Evolutionary conservation across 2,329 filamentous ascomycete species (phyloP).

Genomic region (Penicillium sp.): DNA sequence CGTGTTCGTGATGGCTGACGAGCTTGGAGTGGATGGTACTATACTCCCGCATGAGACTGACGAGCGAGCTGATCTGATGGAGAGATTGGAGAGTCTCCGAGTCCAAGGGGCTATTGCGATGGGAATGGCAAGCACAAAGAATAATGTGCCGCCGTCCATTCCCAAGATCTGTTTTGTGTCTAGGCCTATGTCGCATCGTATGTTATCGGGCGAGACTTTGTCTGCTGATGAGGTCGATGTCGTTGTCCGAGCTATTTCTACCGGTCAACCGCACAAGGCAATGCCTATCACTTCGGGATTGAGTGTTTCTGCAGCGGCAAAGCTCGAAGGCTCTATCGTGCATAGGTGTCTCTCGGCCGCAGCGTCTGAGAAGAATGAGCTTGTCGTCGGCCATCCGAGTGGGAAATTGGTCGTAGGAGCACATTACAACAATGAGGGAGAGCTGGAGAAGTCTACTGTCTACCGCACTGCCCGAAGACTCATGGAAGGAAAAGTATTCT

Average conservation of each 20-base stretch:
- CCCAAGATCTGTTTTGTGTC: constrained; percentile 62
- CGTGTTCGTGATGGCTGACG: constrained; percentile 56
- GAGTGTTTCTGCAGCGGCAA: constrained; percentile 47
- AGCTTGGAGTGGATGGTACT: constrained; percentile 49
- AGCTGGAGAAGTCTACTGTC: constrained; percentile 39
- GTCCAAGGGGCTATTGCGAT: constrained; percentile 56
- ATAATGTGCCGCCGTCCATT: constrained; percentile 52
- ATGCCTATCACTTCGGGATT: constrained; percentile 55
- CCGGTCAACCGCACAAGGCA: constrained; percentile 55
- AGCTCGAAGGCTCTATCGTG: constrained; percentile 41
- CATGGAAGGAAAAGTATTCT: constrained; percentile 47
- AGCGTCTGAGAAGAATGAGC: constrained; percentile 26
- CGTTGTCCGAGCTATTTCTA: constrained; percentile 50
- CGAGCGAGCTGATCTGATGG: constrained; percentile 40
- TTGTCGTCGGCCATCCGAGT: constrained; percentile 46
- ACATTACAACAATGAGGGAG: constrained; percentile 32
- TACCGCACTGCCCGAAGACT: constrained; percentile 47
- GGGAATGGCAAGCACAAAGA: constrained; percentile 51
- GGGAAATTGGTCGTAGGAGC: constrained; percentile 44
- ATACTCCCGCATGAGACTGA: constrained; percentile 55
- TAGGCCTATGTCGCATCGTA: constrained; percentile 30
- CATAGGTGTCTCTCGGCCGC: constrained; percentile 23
- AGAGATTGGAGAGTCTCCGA: constrained; percentile 54
- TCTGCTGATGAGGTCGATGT: constrained; percentile 30
- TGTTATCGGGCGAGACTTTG: constrained; percentile 37